phyloP scores from a whole-genome alignment of 768 basidiomycete species.

The Pseudohyphozyma bogoriensis region DNA sequence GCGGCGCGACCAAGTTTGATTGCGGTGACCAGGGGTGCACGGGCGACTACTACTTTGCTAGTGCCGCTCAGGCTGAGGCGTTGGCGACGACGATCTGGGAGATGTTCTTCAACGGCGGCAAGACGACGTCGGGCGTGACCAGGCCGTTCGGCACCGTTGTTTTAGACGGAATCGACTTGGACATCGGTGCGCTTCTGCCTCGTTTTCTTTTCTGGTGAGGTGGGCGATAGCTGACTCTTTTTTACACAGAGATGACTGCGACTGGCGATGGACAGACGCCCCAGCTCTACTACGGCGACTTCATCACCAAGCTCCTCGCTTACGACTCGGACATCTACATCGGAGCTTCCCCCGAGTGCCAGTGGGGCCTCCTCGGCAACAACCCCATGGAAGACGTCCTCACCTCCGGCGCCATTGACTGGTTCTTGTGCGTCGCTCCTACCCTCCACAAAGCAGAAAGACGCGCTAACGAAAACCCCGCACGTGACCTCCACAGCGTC shows the following conservation, averaged over 20 bases:
- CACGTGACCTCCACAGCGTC: neutral
- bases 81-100: neutral
- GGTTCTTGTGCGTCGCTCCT: neutral
- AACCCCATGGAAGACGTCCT: neutral
- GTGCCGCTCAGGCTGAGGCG: neutral
- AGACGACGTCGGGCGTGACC: neutral
- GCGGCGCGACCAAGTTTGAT: neutral
- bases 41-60: neutral
- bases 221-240: neutral
- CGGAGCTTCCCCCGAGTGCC: neutral
- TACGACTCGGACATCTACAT: neutral
- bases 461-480: no score
- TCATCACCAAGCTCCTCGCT: neutral
- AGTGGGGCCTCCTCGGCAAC: neutral
- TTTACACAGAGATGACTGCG: neutral
- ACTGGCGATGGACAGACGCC: neutral
- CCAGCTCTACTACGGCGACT: neutral
- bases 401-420: neutral
- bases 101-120: neutral
- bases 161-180: neutral
- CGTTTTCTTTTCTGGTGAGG: no score
- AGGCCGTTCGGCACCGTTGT: neutral
- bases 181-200: neutral
- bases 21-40: neutral
- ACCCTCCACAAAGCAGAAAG: no score